Evolutionary conservation across 768 basidiomycete genomes (phyloP).

Genomic region (Trametes cingulata): DNA sequence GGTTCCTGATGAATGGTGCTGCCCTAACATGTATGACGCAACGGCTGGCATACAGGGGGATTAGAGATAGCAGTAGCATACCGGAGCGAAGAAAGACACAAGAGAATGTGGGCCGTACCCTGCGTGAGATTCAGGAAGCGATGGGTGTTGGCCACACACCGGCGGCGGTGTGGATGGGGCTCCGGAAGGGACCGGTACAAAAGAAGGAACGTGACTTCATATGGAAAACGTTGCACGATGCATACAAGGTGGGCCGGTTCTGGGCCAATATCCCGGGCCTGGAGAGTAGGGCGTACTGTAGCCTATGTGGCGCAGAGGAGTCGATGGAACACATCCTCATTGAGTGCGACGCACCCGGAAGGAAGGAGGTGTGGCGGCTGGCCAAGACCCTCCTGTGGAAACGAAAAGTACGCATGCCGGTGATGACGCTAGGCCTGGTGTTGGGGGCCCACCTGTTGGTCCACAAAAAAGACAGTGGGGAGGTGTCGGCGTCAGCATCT

Average conservation of each 20-base stretch:
- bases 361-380: slow-evolving; percentile 15
- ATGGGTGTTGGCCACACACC: no score
- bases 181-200: neutral
- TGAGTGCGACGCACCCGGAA: slow-evolving; percentile 9
- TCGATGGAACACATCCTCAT: no score
- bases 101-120: no score
- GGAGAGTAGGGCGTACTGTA: slow-evolving; percentile 12
- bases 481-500: neutral
- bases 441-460: neutral
- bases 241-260: slow-evolving; percentile 9
- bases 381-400: neutral
- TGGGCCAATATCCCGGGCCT: slow-evolving; percentile 21
- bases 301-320: slow-evolving; percentile 10
- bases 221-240: slow-evolving; percentile 12
- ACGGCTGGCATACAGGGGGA: no score
- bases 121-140: neutral
- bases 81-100: no score
- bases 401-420: neutral
- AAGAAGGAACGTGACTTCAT: neutral
- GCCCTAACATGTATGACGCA: no score
- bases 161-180: neutral
- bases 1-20: neutral
- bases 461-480: neutral
- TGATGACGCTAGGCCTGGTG: neutral
- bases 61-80: no score